A percentile compares a stretch with the other conserved stretches of the same genome.
Evolutionary conservation across 2,329 filamentous ascomycete species (phyloP).

Genomic region (Blumeriella jaapii): DNA sequence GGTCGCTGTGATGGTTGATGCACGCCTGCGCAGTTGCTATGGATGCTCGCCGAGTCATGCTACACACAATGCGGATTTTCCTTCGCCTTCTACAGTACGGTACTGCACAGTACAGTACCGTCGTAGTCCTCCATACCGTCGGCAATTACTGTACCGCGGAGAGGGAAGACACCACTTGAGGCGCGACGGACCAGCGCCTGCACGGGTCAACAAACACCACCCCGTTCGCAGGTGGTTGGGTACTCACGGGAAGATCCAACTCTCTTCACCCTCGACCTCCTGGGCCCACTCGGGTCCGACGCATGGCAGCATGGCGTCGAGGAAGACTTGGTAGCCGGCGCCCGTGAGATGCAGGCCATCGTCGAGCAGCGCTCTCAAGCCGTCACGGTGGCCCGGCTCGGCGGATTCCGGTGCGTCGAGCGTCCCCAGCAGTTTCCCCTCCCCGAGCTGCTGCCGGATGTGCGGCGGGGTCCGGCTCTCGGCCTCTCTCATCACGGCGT

Average conservation of each 20-base stretch:
- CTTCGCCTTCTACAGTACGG: too few relatives aligned
- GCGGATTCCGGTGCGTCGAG: too few relatives aligned
- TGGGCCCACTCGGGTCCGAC: conserved; percentile 19
- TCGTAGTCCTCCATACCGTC: too few relatives aligned
- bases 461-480: conserved; percentile 37
- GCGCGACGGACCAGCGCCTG: background rate
- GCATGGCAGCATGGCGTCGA: conserved; percentile 15
- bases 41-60: background rate
- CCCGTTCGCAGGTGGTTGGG: background rate
- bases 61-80: too few relatives aligned
- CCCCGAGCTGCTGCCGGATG: conserved; percentile 22
- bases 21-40: too few relatives aligned
- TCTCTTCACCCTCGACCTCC: conserved; percentile 12
- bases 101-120: too few relatives aligned
- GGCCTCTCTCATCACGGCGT: conserved; percentile 62
- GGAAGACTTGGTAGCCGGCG: conserved; percentile 23
- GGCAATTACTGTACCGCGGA: too few relatives aligned
- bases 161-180: too few relatives aligned
- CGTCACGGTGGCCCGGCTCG: conserved; percentile 13
- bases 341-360: conserved; percentile 26
- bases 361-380: conserved; percentile 15
- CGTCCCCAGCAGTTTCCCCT: conserved; percentile 13
- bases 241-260: conserved; percentile 24
- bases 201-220: too few relatives aligned
- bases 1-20: too few relatives aligned